Base-by-base conservation (phyloP, 768 basidiomycete species). In the Suillus variegatus region DNA sequence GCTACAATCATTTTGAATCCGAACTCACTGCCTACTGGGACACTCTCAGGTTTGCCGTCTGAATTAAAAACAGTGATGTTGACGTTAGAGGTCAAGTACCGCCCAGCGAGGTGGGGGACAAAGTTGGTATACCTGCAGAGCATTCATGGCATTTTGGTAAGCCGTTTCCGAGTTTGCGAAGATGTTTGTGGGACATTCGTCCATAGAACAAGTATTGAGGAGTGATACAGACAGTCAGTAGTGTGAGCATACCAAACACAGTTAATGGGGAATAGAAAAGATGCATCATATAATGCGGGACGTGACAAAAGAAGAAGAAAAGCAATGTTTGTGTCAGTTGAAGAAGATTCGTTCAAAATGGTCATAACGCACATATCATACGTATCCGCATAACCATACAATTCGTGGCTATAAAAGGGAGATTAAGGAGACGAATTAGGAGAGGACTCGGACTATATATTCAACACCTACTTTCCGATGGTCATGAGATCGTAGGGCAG, bases 401-500 rank as follows among this genome's bases (percentile, higher is more conserved):
- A 75, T 77, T 96, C 94, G 68, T 96, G 95, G 73, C 90, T 91
- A 61, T 52, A 18, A 16, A 20, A 47, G 54, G 12, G n/a, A 40
- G 28, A 49, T 63, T 36, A 61, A 47, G 57, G 32, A 40, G 4
- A 44, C n/a, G 18, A 3, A 16, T 32, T 20, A 32, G 28, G 28
- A 18, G 6, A 49, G 35, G n/a, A 43, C 36, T 38, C 36, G 9
- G 36, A 38, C 25, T 18, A 25, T 25, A 20, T 41, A 40, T 14
- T 28, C 10, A 32, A n/a, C 28, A 77, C 71, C 3, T 12, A 89
- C 87, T 95, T 96, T 72, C 95, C 94, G 60, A 95, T 93, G 1
- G 92, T 79, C 73, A 95, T 84, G 3, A 94, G 71, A 72, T 97
- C 95, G 72, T 94, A 96, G 0, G 90, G 90, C n/a, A 96, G 80